Evolutionary conservation across 257 asterid genomes (phyloP).

Genomic region (Penstemon eatonii): DNA sequence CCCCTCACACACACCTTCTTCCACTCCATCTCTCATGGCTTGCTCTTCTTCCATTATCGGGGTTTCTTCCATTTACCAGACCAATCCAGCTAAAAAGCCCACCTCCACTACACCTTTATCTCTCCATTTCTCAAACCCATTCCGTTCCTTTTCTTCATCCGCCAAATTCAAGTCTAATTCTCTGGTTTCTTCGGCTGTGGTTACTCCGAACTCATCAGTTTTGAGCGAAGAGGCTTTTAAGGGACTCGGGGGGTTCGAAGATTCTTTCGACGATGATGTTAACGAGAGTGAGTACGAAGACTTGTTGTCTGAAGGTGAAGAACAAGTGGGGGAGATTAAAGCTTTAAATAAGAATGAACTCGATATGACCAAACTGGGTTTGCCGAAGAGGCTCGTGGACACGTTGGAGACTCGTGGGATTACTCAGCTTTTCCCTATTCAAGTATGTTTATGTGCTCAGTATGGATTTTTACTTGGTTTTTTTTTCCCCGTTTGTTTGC

Average conservation of each 20-base stretch:
- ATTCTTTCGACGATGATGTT: slow-evolving; percentile 24
- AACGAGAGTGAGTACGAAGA: background rate
- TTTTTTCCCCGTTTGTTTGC: no score
- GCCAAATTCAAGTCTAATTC: slow-evolving; percentile 27
- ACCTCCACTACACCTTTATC: slow-evolving; percentile 40
- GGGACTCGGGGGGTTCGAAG: slow-evolving; percentile 39
- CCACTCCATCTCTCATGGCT: slow-evolving; percentile 43
- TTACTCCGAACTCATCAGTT: slow-evolving; percentile 42
- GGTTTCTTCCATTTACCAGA: slow-evolving; percentile 57
- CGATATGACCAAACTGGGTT: slow-evolving; percentile 58
- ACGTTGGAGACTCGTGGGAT: slow-evolving; percentile 77
- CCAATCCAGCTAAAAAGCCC: slow-evolving; percentile 48
- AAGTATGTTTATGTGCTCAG: slow-evolving; percentile 32
- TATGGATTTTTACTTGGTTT: no score
- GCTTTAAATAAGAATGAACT: slow-evolving; percentile 48
- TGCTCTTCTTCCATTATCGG: slow-evolving; percentile 55
- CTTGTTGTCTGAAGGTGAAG: slow-evolving; percentile 28
- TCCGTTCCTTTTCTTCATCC: slow-evolving; percentile 32
- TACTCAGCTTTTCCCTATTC: slow-evolving; percentile 84
- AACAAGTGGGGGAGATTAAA: slow-evolving; percentile 34
- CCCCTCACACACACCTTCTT: slow-evolving; percentile 27
- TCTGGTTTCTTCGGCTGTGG: slow-evolving; percentile 39
- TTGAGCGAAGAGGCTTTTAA: slow-evolving; percentile 39
- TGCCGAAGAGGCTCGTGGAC: slow-evolving; percentile 76
- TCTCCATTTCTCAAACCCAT: slow-evolving; percentile 47